These are phyloP conservation scores for Saturnispora mendoncae DNA, from an alignment of 805 yeast genomes.

Conservation along the genomic window DNA sequence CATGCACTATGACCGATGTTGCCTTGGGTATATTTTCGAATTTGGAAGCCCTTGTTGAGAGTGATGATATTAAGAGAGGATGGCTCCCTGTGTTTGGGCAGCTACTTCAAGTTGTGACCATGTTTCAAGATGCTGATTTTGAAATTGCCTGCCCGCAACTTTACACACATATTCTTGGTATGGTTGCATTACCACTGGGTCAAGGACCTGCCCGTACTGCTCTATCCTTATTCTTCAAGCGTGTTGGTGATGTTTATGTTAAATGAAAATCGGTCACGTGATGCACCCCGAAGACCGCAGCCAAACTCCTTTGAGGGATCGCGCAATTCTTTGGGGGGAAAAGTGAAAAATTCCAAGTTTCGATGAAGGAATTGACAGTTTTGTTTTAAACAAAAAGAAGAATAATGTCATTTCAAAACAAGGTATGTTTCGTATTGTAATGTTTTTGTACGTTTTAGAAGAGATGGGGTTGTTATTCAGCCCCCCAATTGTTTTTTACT, in stretches of 20 bases:
- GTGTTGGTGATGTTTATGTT: constrained; percentile 39
- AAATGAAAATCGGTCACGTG: too few species aligned
- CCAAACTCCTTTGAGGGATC: neutral
- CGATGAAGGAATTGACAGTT: neutral
- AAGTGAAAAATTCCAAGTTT: neutral
- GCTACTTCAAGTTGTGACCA: constrained; percentile 72
- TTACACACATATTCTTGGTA: constrained; percentile 48
- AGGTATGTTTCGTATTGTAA: constrained; percentile 15
- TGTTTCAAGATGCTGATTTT: constrained; percentile 69
- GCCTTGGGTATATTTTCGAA: constrained; percentile 64
- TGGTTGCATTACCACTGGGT: constrained; percentile 33
- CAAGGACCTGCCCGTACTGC: constrained; percentile 47
- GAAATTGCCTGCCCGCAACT: constrained; percentile 45
- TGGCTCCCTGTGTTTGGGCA: constrained; percentile 93
- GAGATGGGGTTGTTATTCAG: too few species aligned
- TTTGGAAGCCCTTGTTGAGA: constrained; percentile 63
- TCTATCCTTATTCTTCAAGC: constrained; percentile 46
- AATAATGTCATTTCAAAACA: constrained; percentile 18
- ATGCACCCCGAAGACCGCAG: constrained; percentile 10
- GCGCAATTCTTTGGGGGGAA: neutral
- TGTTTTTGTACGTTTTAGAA: too few species aligned
- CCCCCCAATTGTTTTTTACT: too few species aligned
- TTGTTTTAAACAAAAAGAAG: neutral
- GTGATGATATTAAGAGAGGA: constrained; percentile 71
- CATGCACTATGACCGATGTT: constrained; percentile 52